Conservation (phyloP, 345 rosid species). For the Dimocarpus longan region DNA sequence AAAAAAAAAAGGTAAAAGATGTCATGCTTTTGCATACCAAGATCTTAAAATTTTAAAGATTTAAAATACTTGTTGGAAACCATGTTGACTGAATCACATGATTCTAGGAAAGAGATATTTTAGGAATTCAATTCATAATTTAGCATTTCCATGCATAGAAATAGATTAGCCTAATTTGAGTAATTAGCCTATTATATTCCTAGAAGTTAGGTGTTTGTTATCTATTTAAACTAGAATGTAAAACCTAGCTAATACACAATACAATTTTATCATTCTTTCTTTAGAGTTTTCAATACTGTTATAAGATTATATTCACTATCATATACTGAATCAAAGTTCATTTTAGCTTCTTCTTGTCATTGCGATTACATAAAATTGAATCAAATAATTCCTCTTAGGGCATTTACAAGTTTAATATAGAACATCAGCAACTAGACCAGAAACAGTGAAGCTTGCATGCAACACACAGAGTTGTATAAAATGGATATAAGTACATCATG, state of each 20-base stretch:
- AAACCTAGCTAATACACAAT: no score
- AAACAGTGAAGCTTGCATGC: not conserved
- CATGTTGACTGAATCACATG: no score
- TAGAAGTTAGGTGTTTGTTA: no score
- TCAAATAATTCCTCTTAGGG: not conserved
- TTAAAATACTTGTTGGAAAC: not conserved
- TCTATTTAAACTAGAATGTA: no score
- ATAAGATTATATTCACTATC: not conserved
- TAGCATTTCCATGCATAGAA: no score
- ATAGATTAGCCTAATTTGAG: no score
- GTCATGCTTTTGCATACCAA: not conserved
- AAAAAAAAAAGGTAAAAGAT: not conserved
- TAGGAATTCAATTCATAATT: no score
- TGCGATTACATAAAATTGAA: not conserved
- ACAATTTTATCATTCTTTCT: no score
- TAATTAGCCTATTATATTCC: no score
- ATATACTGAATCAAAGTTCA: not conserved
- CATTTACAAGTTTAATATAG: not conserved
- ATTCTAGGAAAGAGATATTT: no score
- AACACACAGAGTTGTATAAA: not conserved
- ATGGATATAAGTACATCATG: not conserved
- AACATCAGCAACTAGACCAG: not conserved
- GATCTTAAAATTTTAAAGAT: not conserved
- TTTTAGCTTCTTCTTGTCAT: not conserved
- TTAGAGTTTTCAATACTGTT: no score